Base-by-base conservation (phyloP, 129 eudicot species). In the Chrysanthemum seticuspe region DNA sequence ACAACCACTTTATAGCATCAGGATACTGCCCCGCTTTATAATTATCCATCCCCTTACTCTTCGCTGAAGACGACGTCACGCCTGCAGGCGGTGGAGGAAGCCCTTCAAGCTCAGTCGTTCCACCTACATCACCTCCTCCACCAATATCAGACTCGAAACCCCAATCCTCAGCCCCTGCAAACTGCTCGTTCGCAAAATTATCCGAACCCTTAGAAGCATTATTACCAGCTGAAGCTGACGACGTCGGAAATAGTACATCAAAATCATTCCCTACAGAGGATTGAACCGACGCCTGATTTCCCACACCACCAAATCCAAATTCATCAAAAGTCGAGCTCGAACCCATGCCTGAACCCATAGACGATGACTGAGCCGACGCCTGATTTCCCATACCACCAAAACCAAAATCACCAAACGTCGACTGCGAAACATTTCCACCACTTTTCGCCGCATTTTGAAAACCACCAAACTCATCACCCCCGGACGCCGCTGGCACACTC, bases 31-130 rank as follows among this genome's bases (percentile, higher is more conserved):
- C 99, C 64, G 88, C 91, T 76, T 94, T 94, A 71, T 94, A 83
- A 65, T 94, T 90, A 48, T 94, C 97, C 91, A 90, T 75, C 15
- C 99, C 99, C 82, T 94, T 94, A 45, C 15, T 86, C 83, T 94
- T 94, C 15, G 99, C 99, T 10, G 87, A 40, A 0, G 96, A 59
- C 5, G 87, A 89, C 14, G 87, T 65, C 69, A 94, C 94, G 19
- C 99, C 99, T 51, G 89, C 67, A 6, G 99, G 99, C 5, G 99
- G 99, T 4, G 96, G 97, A 36, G 99, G 99, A 75, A 94, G 97
- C 71, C 99, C 99, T 59, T 94, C 99, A 74, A 94, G 89, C 83
- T 94, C 97, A 63, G 97, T 94, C 1, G 94, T 90, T 34, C 85
- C 88, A 10, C 92, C 88, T 15, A 44, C 75, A 69, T 90, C 92